Conservation (phyloP, 352 stramenopile genomes). For the Globisporangium megalacanthum region DNA sequence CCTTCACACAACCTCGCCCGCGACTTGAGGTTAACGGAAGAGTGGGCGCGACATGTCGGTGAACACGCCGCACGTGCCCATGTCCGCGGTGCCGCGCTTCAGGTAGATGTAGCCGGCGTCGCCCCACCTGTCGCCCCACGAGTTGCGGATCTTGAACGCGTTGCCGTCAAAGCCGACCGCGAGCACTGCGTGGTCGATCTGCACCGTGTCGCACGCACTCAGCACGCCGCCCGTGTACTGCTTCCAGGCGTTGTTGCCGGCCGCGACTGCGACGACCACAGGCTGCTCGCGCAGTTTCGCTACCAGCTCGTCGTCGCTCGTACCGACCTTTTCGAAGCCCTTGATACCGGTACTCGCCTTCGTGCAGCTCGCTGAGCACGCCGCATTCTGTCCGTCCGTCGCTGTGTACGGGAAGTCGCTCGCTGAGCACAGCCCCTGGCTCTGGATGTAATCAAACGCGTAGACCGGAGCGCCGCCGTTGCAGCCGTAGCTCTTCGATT, state of each 20-base stretch:
- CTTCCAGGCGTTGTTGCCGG: slow-evolving; percentile 92
- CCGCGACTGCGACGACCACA: slow-evolving; percentile 92
- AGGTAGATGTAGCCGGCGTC: slow-evolving; percentile 93
- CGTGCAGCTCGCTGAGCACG: slow-evolving; percentile 30
- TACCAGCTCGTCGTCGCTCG: slow-evolving; percentile 67
- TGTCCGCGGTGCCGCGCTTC: slow-evolving; percentile 56
- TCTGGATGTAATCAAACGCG: slow-evolving; percentile 90
- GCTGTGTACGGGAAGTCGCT: slow-evolving; percentile 80
- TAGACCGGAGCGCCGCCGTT: slow-evolving; percentile 87
- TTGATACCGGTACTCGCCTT: slow-evolving; percentile 27
- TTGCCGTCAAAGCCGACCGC: slow-evolving; percentile 91
- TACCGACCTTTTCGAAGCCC: slow-evolving; percentile 54
- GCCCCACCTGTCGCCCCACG: slow-evolving; percentile 93
- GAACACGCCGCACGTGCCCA: slow-evolving; percentile 38
- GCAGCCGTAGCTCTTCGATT: slow-evolving; percentile 85
- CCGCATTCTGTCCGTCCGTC: slow-evolving; percentile 17
- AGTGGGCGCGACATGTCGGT: slow-evolving; percentile 41
- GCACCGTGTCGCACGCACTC: slow-evolving; percentile 50
- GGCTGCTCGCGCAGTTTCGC: slow-evolving; percentile 87
- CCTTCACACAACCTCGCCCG: no score
- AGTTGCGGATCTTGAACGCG: slow-evolving; percentile 97
- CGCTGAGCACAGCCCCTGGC: slow-evolving; percentile 73
- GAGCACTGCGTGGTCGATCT: slow-evolving; percentile 96
- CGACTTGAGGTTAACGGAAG: not conserved
- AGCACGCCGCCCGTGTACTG: slow-evolving; percentile 94